phyloP scores from a whole-genome alignment of 768 basidiomycete genomes.

The Suillus fuscotomentosus region DNA sequence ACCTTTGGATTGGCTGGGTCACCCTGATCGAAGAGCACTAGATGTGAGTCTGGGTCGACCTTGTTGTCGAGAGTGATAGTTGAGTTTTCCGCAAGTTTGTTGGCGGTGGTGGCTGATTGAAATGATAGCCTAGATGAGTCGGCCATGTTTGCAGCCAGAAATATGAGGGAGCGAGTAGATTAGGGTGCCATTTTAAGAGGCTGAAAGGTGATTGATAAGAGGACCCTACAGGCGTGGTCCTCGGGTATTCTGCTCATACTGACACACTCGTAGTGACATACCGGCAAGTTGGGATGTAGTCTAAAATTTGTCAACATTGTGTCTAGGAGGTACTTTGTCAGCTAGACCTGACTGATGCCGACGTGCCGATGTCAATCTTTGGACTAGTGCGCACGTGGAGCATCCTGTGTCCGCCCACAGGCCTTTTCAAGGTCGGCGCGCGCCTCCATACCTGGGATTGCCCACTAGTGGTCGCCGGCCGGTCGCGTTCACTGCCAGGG shows the following conservation, averaged over 20 bases:
- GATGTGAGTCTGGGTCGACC: conserved; percentile 21
- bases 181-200: background rate
- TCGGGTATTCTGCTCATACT: background rate
- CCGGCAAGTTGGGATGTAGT: background rate
- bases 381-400: background rate
- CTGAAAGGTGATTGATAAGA: background rate
- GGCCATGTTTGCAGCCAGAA: background rate
- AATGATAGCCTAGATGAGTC: background rate
- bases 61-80: background rate
- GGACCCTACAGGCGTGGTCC: background rate
- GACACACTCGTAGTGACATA: background rate
- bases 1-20: conserved; percentile 52
- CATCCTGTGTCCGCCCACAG: background rate
- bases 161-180: background rate
- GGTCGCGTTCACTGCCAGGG: too few relatives aligned
- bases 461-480: too few relatives aligned
- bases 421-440: too few relatives aligned
- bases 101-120: background rate
- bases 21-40: conserved; percentile 30
- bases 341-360: background rate
- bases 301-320: background rate
- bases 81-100: background rate
- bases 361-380: background rate
- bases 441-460: too few relatives aligned
- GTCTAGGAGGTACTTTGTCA: background rate